phyloP scores from a whole-genome alignment of 352 stramenopile species.

The Globisporangium mamillatum region DNA sequence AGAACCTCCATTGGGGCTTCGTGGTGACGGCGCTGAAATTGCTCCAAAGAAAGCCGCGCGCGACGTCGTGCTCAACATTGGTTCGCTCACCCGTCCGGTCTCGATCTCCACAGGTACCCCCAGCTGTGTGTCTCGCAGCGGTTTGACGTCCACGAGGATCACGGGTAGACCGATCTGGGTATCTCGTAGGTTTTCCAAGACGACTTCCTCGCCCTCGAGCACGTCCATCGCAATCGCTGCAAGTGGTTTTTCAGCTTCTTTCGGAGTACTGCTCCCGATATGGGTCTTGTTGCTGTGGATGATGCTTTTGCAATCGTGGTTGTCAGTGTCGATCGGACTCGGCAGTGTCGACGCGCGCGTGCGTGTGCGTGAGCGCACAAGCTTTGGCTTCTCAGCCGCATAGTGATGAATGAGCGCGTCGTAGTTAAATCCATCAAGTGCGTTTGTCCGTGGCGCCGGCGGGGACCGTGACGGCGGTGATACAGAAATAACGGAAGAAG shows the following conservation, averaged over 20 bases:
- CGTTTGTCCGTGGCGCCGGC: conserved; percentile 3
- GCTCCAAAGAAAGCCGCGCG: conserved; percentile 8
- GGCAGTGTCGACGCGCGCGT: conserved; percentile 13
- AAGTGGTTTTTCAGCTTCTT: not conserved
- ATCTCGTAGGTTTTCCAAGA: conserved; percentile 1
- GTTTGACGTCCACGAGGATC: conserved; percentile 11
- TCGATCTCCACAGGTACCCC: conserved; percentile 11
- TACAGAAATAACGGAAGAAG: not conserved
- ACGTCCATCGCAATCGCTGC: conserved; percentile 4
- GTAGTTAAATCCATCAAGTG: conserved; percentile 34
- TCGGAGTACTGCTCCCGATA: not conserved
- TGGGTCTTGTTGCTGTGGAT: not conserved
- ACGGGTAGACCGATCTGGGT: conserved; percentile 14
- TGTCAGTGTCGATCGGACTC: not conserved
- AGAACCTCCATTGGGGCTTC: not conserved
- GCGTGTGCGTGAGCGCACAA: not conserved
- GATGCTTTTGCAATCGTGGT: not conserved
- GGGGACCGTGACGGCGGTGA: conserved; percentile 1
- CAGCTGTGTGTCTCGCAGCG: conserved; percentile 11
- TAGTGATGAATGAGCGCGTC: conserved; percentile 37
- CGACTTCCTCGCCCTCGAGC: not conserved
- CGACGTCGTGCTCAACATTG: conserved; percentile 2
- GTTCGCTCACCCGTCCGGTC: conserved; percentile 7
- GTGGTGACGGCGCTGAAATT: not conserved
- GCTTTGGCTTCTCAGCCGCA: conserved; percentile 7